Base-by-base conservation (phyloP, 2,329 filamentous ascomycete species). In the Metarhizium guizhouense region DNA sequence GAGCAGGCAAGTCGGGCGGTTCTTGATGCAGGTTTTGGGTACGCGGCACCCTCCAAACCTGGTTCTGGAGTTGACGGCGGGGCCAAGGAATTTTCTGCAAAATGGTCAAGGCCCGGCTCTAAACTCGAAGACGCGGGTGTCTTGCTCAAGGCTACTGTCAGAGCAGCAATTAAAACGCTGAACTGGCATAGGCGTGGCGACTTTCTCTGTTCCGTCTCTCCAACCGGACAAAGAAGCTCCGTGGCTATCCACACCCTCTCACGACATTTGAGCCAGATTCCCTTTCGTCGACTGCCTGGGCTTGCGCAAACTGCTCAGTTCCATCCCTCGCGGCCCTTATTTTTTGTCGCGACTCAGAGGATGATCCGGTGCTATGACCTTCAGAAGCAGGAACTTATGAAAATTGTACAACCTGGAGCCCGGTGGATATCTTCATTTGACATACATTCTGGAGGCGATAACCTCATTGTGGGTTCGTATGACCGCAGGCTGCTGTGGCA, bases 261-360 rank as follows among this genome's bases (percentile, higher is more conserved):
- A 56, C 96, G 95, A 71, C 94, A 99, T 73, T 81, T 93, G 49
- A 96, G 91, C 3, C 94, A 99, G 71, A 86, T 94, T 61, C 95
- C 94, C 30, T 97, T 99, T 83, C 87, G 90, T 58, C 80, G 79
- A 54, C 71, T 83, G 34, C 85, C 90, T 51, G 90, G 87, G 51
- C 79, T 88, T 55, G 81, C 92, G 1, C 93, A 97, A 72, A 87
- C 88, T 1, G 92, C 91, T 4, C 90, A 92, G 63, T 99, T 99
- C 80, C 95, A 99, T 71, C 94, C 94, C 2, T 89, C 86, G 45
- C 87, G 91, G 62, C 92, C 94, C 0, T 84, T 96, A 52, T 92
- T 99, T 75, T 97, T 97, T 68, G 90, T 99, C 55, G 94, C 94
- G 3, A 97, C 95, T 11, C 91, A 96, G 71, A 88, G 93, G 64